Evolutionary conservation across 306 rosid species (phyloP).

Genomic region (Inga oerstediana): DNA sequence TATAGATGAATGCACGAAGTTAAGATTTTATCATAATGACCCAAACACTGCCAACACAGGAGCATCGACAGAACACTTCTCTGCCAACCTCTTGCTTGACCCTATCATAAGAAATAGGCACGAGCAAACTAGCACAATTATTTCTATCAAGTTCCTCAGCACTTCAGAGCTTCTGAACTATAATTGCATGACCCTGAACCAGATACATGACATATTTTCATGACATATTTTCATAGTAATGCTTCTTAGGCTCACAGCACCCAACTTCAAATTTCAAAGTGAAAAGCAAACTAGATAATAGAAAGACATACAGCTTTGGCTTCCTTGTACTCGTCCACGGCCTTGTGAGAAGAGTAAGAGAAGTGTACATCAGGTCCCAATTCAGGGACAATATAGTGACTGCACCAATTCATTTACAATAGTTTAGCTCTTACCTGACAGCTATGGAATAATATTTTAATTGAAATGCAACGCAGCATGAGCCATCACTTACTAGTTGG

Average conservation of each 20-base stretch:
- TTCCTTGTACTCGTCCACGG: slow-evolving; percentile 85
- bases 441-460: neutral
- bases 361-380: slow-evolving; percentile 79
- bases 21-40: slow-evolving; percentile 8
- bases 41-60: slow-evolving; percentile 14
- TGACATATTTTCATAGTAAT: neutral
- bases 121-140: neutral
- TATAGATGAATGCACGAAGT: neutral
- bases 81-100: neutral
- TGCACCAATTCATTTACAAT: slow-evolving; percentile 38
- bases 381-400: slow-evolving; percentile 91
- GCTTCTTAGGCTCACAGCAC: slow-evolving; percentile 3
- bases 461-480: neutral
- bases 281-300: neutral
- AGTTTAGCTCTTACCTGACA: slow-evolving; percentile 16
- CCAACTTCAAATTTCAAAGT: slow-evolving; percentile 7
- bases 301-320: slow-evolving; percentile 75
- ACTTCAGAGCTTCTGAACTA: neutral
- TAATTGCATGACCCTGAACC: neutral
- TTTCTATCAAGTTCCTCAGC: neutral
- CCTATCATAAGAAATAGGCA: neutral
- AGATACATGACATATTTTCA: neutral
- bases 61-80: neutral
- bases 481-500: slow-evolving; percentile 74
- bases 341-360: slow-evolving; percentile 87